Evolutionary conservation across 257 asterid genomes (phyloP), one percentile per base, ranked within the genome.

Genomic region (Phtheirospermum japonicum): DNA sequence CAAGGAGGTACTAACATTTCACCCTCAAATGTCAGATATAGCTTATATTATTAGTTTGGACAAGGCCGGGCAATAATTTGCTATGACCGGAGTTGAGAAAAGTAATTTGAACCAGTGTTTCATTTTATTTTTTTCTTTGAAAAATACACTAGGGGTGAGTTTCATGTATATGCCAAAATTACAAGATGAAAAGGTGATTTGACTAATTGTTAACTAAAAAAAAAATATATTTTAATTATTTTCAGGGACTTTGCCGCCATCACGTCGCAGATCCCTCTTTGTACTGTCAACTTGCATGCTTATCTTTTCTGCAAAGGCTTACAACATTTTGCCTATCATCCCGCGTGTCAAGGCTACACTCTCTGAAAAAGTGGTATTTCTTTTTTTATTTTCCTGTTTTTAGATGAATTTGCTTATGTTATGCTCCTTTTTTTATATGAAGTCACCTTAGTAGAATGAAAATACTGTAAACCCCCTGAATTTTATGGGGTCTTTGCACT

Each of bases 221-320:
- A 56, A 64, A 34, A 42, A n/a, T 7, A 16, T 48, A 6, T 31
- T 48, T 28, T 4, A 39, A 58, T 69, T 76, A 20, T 65, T 75
- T 83, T 71, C 91, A 89, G 99, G 95, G 61, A 66, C 74, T 19
- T 76, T 93, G 61, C 89, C 88, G 59, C 90, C 94, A 60, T 83
- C 99, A 71, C 89, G 97, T 19, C 83, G 94, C 30, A 84, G 99
- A 77, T 93, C 99, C 65, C 96, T 93, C 34, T 93, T 79, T 74
- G 80, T 89, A 18, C 72, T 93, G 76, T 92, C 99, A 13, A 82
- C 92, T 57, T 77, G 83, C 5, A 93, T 93, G 99, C 78, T 93
- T 55, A 81, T 93, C 64, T 93, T 89, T 72, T 74, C 94, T 53
- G 77, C 95, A 0, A 85, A 85, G 77, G 96, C 94, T 57, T 87